Percentiles rank a stretch among this genome's conserved stretches.
These are phyloP conservation scores for Naegleria fowleri DNA, from an alignment of 208 protist genomes.

Conservation along the genomic window DNA sequence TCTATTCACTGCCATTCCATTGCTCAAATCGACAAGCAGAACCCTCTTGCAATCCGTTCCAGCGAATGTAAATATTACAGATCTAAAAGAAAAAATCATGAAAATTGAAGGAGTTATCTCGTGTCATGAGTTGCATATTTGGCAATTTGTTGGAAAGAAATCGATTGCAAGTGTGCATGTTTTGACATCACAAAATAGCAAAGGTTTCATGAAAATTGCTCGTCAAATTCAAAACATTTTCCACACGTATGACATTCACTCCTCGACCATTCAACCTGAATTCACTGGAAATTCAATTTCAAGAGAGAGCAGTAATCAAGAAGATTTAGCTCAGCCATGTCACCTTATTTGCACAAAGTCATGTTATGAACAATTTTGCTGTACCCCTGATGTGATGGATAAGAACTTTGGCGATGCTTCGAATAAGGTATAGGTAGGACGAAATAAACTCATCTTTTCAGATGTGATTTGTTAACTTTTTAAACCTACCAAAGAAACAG, in stretches of 20 bases:
- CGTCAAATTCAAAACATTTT: slow-evolving; percentile 49
- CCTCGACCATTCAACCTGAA: slow-evolving; percentile 58
- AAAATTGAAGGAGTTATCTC: slow-evolving; percentile 38
- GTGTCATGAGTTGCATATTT: slow-evolving; percentile 60
- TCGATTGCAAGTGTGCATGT: slow-evolving; percentile 49
- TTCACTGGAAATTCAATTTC: slow-evolving; percentile 37
- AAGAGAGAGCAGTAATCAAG: neutral
- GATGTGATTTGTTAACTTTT: no score
- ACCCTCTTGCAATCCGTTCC: slow-evolving; percentile 54
- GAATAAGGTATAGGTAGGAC: no score
- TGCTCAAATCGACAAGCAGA: slow-evolving; percentile 33
- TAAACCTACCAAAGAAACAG: no score
- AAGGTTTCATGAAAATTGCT: slow-evolving; percentile 32
- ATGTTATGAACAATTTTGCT: slow-evolving; percentile 1
- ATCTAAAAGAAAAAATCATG: slow-evolving; percentile 32
- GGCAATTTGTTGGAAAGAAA: slow-evolving; percentile 51
- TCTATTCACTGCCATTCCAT: slow-evolving; percentile 39
- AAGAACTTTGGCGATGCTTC: no score
- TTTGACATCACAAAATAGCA: neutral
- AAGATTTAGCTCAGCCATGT: neutral
- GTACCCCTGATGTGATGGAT: neutral
- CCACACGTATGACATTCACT: slow-evolving; percentile 53
- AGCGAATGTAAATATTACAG: slow-evolving; percentile 38
- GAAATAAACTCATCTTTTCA: no score
- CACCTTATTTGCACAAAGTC: neutral